Evolutionary conservation across 2,329 filamentous ascomycete species (phyloP), one percentile per base, ranked within the genome.

Genomic region (Aspergillus japonicus): DNA sequence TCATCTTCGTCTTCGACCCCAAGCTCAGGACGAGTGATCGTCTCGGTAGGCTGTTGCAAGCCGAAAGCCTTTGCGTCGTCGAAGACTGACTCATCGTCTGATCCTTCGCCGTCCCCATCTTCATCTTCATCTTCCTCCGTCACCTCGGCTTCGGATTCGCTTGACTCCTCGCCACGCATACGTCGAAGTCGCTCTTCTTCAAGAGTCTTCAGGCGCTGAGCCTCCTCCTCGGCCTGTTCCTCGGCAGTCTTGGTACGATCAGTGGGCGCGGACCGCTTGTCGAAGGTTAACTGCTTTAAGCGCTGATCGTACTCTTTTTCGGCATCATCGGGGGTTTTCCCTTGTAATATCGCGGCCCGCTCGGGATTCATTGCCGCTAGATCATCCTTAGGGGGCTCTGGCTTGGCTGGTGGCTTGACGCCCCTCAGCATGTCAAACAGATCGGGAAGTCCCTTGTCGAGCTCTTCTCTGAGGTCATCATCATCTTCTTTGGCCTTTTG

Each of bases 1-100:
- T 97, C 92, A 68, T 98, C 94, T 72, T 98, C 94, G 67, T 97
- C 94, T 65, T 96, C 92, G 35, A 96, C 88, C 5, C 87, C 90
- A 19, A 92, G 69, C 24, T 81, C 77, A 42, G 72, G 71, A 33
- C 72, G 77, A 60, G 66, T 75, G 66, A 57, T 70, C 62, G 64
- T 72, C 66, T 71, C 73, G 47, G 69, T 68, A 49, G 70, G 75
- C 59, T 89, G 83, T 7, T 85, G 86, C 33, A 89, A 76, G 1
- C 86, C 86, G 69, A 88, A 89, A 53, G 82, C 80, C 52, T 80
- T 83, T 14, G 86, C 85, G 69, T 89, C 85, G 60, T 87, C 83
- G 5, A 73, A 69, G 10, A 77, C 69, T 2, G 75, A 75, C 44
- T 81, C 82, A 8, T 80, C 82, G 42, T 71, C 70, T 5, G 78